A percentile compares a stretch with the other conserved stretches of the same genome.
These are phyloP conservation scores for Colletotrichum chlorophyti DNA, from an alignment of 2,329 filamentous ascomycete genomes.

Conservation along the genomic window DNA sequence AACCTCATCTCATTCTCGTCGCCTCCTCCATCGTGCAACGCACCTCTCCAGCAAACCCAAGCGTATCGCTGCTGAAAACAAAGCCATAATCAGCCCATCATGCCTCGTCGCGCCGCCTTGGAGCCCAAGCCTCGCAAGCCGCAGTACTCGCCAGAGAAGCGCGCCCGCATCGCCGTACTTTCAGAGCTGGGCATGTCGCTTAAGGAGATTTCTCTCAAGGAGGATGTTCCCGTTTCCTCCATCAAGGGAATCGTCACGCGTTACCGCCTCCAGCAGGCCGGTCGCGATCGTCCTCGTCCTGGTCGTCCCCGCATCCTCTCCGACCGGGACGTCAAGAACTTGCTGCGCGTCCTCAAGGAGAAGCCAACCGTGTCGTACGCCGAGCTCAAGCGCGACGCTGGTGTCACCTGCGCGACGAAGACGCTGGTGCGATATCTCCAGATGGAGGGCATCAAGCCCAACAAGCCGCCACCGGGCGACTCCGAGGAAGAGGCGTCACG, in stretches of 20 bases:
- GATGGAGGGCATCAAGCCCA: conserved; percentile 28
- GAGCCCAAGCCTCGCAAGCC: conserved; percentile 27
- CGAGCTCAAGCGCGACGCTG: conserved; percentile 24
- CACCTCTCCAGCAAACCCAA: not conserved
- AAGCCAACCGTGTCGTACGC: conserved; percentile 23
- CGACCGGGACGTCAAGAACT: conserved; percentile 26
- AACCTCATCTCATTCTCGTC: not conserved
- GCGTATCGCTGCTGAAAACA: not conserved
- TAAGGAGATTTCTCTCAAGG: conserved; percentile 28
- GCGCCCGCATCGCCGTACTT: conserved; percentile 27
- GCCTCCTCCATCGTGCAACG: not conserved
- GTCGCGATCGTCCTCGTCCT: conserved; percentile 24
- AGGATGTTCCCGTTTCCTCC: conserved; percentile 26
- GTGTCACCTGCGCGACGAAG: conserved; percentile 25
- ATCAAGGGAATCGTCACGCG: conserved; percentile 29
- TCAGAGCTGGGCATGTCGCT: conserved; percentile 29
- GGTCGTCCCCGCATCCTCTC: conserved; percentile 25
- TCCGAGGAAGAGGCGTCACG: conserved; percentile 26
- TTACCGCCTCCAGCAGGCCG: conserved; percentile 27
- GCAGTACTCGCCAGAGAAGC: conserved; percentile 28
- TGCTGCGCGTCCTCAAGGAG: conserved; percentile 26
- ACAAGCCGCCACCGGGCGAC: conserved; percentile 25
- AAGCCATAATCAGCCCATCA: not conserved
- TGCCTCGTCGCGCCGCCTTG: conserved; percentile 27
- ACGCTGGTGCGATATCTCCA: conserved; percentile 26